Evolutionary conservation across 495 filamentous ascomycete genomes (phyloP).

Genomic region (Emericellopsis terricola): DNA sequence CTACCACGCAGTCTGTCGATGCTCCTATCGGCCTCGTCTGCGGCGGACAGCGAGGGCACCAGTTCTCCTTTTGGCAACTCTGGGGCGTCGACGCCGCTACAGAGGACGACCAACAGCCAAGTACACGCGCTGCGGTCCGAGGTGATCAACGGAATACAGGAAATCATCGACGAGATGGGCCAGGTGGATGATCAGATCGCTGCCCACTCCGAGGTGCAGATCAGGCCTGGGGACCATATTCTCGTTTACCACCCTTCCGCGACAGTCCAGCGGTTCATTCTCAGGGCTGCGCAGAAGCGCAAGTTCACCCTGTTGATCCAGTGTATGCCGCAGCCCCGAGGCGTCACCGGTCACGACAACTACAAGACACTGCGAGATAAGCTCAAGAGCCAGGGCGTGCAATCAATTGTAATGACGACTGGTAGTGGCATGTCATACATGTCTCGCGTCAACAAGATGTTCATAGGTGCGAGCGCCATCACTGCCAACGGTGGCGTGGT

Average conservation of each 20-base stretch:
- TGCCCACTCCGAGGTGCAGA: slow-evolving; percentile 67
- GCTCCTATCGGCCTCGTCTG: slow-evolving; percentile 7
- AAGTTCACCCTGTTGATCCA: slow-evolving; percentile 78
- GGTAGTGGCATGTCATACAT: slow-evolving; percentile 79
- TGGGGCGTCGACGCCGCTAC: slow-evolving; percentile 25
- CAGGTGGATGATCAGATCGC: slow-evolving; percentile 84
- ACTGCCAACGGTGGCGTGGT: slow-evolving; percentile 73
- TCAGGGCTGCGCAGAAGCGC: slow-evolving; percentile 66
- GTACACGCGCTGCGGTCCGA: slow-evolving; percentile 59
- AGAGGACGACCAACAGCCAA: slow-evolving; percentile 12
- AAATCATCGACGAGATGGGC: slow-evolving; percentile 80
- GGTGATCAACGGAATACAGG: slow-evolving; percentile 70
- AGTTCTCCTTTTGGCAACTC: slow-evolving; percentile 15
- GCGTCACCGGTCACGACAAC: slow-evolving; percentile 4
- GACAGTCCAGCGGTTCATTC: slow-evolving; percentile 71
- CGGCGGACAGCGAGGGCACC: slow-evolving; percentile 7
- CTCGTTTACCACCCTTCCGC: slow-evolving; percentile 65
- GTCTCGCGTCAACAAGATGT: slow-evolving; percentile 85
- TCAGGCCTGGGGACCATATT: slow-evolving; percentile 78
- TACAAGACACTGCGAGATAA: slow-evolving; percentile 49
- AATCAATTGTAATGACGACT: slow-evolving; percentile 65
- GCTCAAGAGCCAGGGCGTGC: slow-evolving; percentile 56
- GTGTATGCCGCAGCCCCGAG: slow-evolving; percentile 35
- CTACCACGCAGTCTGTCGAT: slow-evolving; percentile 6
- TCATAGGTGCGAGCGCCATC: slow-evolving; percentile 69